Percentiles rank a stretch among this genome's conserved stretches.
phyloP scores from a whole-genome alignment of 1,284 basidiomycete species.

The Trichosporon asahii region DNA sequence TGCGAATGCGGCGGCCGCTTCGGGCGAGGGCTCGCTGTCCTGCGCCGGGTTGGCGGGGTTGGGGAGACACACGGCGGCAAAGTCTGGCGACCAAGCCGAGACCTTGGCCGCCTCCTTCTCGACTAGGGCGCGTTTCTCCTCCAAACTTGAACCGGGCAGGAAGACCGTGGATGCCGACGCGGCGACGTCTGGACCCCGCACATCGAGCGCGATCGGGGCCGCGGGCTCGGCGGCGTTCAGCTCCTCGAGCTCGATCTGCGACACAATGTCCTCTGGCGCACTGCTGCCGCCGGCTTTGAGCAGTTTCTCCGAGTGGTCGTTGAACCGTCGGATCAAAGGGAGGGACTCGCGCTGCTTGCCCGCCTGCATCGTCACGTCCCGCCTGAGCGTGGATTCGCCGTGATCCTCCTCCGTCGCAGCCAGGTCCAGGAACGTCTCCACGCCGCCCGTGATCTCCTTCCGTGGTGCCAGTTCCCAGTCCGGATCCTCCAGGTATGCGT shows the following conservation, averaged over 20 bases:
- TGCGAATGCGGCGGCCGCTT: slow-evolving; percentile 28
- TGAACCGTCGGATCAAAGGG: slow-evolving; percentile 93
- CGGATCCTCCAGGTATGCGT: slow-evolving; percentile 88
- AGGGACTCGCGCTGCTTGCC: slow-evolving; percentile 81
- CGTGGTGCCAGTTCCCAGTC: slow-evolving; percentile 88
- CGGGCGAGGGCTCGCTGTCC: slow-evolving; percentile 18
- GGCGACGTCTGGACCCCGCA: slow-evolving; percentile 53
- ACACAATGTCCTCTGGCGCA: slow-evolving; percentile 51
- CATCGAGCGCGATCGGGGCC: slow-evolving; percentile 72
- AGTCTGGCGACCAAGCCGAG: slow-evolving; percentile 28
- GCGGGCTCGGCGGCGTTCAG: slow-evolving; percentile 66
- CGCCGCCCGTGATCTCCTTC: slow-evolving; percentile 62
- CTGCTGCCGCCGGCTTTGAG: slow-evolving; percentile 47
- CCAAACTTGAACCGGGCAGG: slow-evolving; percentile 54
- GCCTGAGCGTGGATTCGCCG: slow-evolving; percentile 77
- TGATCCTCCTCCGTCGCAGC: slow-evolving; percentile 90
- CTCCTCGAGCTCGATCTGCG: slow-evolving; percentile 82
- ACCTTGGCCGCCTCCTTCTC: slow-evolving; percentile 21
- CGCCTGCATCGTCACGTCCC: slow-evolving; percentile 93
- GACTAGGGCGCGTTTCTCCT: slow-evolving; percentile 55
- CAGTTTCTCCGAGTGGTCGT: slow-evolving; percentile 89
- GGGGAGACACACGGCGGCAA: slow-evolving; percentile 32
- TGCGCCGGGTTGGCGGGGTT: slow-evolving; percentile 29
- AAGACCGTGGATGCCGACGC: slow-evolving; percentile 29
- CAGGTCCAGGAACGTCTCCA: slow-evolving; percentile 78